Evolutionary conservation across 208 protist genomes (phyloP), one percentile per base, ranked within the genome.

Genomic region (Trypanosoma congolense): DNA sequence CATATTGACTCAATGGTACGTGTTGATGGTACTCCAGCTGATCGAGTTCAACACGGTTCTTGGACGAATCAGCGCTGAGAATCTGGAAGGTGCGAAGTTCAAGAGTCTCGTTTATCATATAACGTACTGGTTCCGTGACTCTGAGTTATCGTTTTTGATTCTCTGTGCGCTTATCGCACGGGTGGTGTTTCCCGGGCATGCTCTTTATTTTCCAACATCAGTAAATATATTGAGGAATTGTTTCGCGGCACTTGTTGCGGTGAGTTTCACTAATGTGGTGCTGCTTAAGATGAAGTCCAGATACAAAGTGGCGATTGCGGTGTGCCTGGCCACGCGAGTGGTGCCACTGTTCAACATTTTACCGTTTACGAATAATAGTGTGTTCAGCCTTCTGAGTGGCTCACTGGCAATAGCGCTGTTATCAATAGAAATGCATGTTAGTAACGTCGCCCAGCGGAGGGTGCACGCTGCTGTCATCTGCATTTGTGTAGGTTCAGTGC

Each of bases 361-460:
- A 25, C 72, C 80, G 12, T 72, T 93, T 19, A 81, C 65, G 50
- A 63, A 80, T 50, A 83, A 83, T 57, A 84, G 74, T 55, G 57
- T 75, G 28, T 61, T 89, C 26, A 78, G 69, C 42, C 75, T 96
- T 33, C 70, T 94, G n/a, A 77, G 83, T 40, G 91, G 94, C 30
- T 81, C 87, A 9, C 65, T 94, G 54, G 81, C 95, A 30, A 69
- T 96, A 21, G 83, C 78, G 1, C 58, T 95, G 31, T 58, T 96
- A 4, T 90, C 81, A 16, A 80, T 76, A 30, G 91, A 96, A 61
- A 68, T 96, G 33, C 90, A 92, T 62, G 77, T 96, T 5, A 84
- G 80, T 41, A 77, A 93, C 58, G 76, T 95, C 28, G 83, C 88
- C 14, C 61, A 59, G 12, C 83, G 91, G 38, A 76, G 84, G 55